Evolutionary conservation across 345 rosid species (phyloP), one percentile per base, ranked within the genome.

Genomic region (Heritiera fomes): DNA sequence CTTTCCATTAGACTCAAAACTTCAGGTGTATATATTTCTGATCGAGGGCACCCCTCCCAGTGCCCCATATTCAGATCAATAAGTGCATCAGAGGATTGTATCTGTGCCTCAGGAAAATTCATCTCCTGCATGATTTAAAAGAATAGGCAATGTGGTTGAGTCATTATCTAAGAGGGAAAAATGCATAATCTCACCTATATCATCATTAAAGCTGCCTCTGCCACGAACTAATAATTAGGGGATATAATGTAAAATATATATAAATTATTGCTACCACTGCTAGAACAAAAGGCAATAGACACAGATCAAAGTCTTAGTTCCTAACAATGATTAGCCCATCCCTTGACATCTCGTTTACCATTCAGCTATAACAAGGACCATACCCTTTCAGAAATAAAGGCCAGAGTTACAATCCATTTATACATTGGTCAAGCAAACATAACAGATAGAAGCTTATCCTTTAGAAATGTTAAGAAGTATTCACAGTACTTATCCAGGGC

Each of bases 41-140:
- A 87, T 55, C 67, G 73, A 38, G 80, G 85, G 81, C 93, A 88
- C 32, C 99, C 94, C 83, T 93, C 98, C 99, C 98, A 92, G 2
- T 87, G 89, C 47, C 99, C 97, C 72, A 91, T 59, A 77, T 91
- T 95, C 93, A 93, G 87, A 82, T 95, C 98, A 14, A 73, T 32
- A 34, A 95, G 81, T 0, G 91, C 93, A 71, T 95, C 98, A 1
- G 92, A 87, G 52, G 87, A 85, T 71, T 88, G 97, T 81, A 95
- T 86, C 61, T 88, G 91, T 71, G 87, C 95, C 79, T 84, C 89
- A 5, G 87, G 83, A 77, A 91, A 89, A 88, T 85, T 87, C 90
- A 93, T 92, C 83, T 92, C 99, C 98, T 93, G 88, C 80, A 85
- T 55, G 47, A 87, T 79, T 85, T 53, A 63, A 77, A 41, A 56